Base-by-base conservation (phyloP, 805 yeast genomes). In the Torulaspora quercuum region DNA sequence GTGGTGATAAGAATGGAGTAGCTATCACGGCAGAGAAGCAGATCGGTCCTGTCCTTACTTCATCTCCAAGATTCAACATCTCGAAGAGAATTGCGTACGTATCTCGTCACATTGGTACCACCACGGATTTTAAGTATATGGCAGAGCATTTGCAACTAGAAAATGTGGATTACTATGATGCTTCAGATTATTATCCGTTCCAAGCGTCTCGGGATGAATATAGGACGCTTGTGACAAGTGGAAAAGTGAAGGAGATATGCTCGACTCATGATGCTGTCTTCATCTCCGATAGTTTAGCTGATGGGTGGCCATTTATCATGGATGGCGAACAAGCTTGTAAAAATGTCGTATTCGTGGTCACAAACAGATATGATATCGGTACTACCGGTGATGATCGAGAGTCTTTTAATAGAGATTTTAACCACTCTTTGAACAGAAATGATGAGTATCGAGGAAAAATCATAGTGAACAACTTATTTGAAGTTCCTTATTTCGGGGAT, bases 41-140 rank as follows among this genome's bases (percentile, higher is more conserved):
- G n/a, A n/a, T n/a, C n/a, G n/a, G n/a, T n/a, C n/a, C n/a, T n/a
- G n/a, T n/a, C n/a, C n/a, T n/a, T n/a, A n/a, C n/a, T n/a, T n/a
- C n/a, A n/a, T n/a, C n/a, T n/a, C 35, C 29, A 6, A 37, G 6
- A 15, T 38, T 33, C 20, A 19, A 39, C 13, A 25, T 37, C 11
- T 22, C 37, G 3, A 38, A 17, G 23, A 42, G 22, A 24, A 34
- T 38, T 24, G 39, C 42, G 8, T 41, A 37, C 16, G 36, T 41
- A 14, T 41, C 45, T 2, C 36, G 45, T 23, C 45, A 41, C 29
- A 15, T 19, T 19, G 45, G 45, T 29, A 37, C 45, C 6, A 38
- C 34, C 5, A 16, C 24, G 2, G 45, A 41, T 25, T 41, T 41
- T 22, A 19, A 29, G 21, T 41, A 41, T 15, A 34, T 41, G 29